phyloP scores from a whole-genome alignment of 768 basidiomycete genomes.

The Trametes sanguinea region DNA sequence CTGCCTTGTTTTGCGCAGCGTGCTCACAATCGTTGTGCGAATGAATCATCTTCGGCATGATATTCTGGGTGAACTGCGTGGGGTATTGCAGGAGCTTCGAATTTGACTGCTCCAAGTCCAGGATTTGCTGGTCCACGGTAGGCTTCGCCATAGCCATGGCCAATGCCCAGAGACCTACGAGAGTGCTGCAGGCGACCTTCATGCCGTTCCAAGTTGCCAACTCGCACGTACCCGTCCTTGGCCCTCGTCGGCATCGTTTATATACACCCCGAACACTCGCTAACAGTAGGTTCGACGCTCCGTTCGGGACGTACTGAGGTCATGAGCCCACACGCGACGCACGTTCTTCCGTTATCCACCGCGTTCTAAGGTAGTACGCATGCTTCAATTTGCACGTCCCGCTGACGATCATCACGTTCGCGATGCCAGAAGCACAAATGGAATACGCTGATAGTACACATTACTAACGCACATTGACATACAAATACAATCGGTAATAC shows the following conservation, averaged over 20 bases:
- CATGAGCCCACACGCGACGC: constrained; percentile 11
- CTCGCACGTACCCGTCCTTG: neutral
- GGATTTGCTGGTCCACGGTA: constrained; percentile 24
- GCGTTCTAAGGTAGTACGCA: neutral
- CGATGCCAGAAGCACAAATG: neutral
- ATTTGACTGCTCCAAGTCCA: constrained; percentile 32
- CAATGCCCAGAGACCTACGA: neutral
- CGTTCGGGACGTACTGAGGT: constrained; percentile 4
- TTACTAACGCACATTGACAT: neutral
- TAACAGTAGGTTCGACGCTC: neutral
- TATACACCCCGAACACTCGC: neutral
- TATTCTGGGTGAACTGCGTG: constrained; percentile 48
- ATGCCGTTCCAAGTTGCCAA: neutral
- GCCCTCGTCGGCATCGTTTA: neutral
- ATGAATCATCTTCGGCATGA: constrained; percentile 51
- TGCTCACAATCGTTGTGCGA: constrained; percentile 56
- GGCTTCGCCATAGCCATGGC: constrained; percentile 21
- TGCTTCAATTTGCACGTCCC: neutral
- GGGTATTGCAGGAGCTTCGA: constrained; percentile 46
- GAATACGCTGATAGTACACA: constrained; percentile 6
- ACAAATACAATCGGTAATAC: constrained; percentile 6
- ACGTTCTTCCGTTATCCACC: constrained; percentile 10
- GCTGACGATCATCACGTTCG: neutral
- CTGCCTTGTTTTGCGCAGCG: neutral
- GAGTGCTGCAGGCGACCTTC: neutral